Base-by-base conservation (phyloP, 139 green algal species). In the Closterium sp. region DNA sequence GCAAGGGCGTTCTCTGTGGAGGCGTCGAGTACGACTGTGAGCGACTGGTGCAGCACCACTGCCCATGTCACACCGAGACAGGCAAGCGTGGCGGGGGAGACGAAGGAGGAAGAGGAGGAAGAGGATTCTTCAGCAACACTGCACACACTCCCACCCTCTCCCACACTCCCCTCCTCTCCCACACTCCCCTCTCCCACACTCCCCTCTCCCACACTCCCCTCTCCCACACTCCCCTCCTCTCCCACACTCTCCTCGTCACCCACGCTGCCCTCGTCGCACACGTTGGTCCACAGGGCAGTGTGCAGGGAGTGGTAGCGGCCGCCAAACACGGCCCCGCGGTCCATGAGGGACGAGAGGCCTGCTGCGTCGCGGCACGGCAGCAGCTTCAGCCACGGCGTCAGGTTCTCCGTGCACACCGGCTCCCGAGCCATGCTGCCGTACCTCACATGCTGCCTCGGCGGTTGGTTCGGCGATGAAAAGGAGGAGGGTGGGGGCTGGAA, bases 321-420 rank as follows among this genome's bases (percentile, higher is more conserved):
- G 0, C 94, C 92, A 89, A 97, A 98, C 19, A 98, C 85, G 1
- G 91, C 87, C 0, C 70, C 70, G 1, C 96, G 89, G 45, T 96
- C 79, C 1, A 90, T 42, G 38, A 98, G 95, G 89, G 97, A 92
- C 11, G 93, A 89, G 11, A 96, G 31, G 0, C 92, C 92, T 19
- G 90, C 92, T 3, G 88, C 27, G 89, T 96, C 94, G 22, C 96
- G 93, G 93, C 97, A 99, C 2, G 97, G 97, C 90, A 98, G 95
- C 88, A 99, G 96, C 94, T 97, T 97, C 29, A 98, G 93, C 97
- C 97, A 99, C 0, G 97, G 97, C 9, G 96, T 97, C 19, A 99
- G 94, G 90, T 99, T 99, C 94, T 99, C 97, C 0, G 96, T 97
- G 95, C 97, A 99, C 0, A 97, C 94, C 10, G 95, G 94, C 94